These are phyloP conservation scores for Sarcodon sp. DNA, from an alignment of 768 basidiomycete species.

Conservation along the genomic window DNA sequence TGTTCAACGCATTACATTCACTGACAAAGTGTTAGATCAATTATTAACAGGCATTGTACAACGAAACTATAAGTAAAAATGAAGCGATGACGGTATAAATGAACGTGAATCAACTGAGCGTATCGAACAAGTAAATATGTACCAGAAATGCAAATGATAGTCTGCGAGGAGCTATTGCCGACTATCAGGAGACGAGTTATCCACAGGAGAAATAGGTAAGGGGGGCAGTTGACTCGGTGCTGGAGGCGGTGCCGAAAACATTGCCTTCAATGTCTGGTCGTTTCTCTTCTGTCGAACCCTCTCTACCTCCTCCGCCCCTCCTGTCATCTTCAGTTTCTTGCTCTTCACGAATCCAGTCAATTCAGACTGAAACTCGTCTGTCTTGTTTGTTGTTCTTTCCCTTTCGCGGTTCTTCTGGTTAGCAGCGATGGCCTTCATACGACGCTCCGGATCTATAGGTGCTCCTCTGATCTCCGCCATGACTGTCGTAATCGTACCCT, in stretches of 20 bases:
- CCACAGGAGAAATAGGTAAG: no score
- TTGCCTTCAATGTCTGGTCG: slow-evolving; percentile 77
- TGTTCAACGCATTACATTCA: no score
- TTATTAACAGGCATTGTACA: no score
- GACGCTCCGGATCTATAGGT: slow-evolving; percentile 65
- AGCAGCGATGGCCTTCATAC: slow-evolving; percentile 88
- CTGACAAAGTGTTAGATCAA: no score
- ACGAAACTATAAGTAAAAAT: no score
- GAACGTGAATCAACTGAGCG: no score
- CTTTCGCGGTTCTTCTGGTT: slow-evolving; percentile 71
- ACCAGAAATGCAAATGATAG: no score
- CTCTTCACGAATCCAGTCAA: slow-evolving; percentile 74
- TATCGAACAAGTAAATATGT: no score
- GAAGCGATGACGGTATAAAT: no score
- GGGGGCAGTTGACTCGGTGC: no score
- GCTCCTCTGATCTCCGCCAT: slow-evolving; percentile 87
- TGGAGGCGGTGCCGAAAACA: slow-evolving; percentile 40
- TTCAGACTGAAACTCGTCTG: slow-evolving; percentile 82
- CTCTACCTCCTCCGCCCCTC: slow-evolving; percentile 87
- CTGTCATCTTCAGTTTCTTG: slow-evolving; percentile 91
- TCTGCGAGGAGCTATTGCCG: no score
- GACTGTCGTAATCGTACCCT: slow-evolving; percentile 56
- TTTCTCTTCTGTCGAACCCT: slow-evolving; percentile 76
- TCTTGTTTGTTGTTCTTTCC: slow-evolving; percentile 46
- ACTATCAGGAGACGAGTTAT: no score